Conservation (phyloP, 2,329 filamentous ascomycete genomes). For the Exophiala aquamarina region DNA sequence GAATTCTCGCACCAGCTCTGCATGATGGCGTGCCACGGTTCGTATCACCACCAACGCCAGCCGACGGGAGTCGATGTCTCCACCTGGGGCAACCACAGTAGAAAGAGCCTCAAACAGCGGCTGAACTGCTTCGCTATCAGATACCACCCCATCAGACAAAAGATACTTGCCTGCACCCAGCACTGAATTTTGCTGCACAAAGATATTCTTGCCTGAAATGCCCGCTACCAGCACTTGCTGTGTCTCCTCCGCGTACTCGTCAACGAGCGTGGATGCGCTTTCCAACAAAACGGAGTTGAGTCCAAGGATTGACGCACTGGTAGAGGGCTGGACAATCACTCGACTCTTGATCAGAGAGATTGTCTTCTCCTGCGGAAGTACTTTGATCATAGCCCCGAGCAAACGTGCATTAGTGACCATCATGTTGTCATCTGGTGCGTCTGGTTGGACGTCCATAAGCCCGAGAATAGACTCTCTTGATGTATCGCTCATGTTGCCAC, state of each 20-base stretch:
- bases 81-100: conserved; percentile 72
- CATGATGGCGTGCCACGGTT: conserved; percentile 76
- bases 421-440: conserved; percentile 71
- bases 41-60: conserved; percentile 84
- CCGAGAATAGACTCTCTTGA: conserved; percentile 83
- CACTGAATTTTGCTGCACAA: conserved; percentile 57
- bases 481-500: conserved; percentile 88
- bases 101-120: conserved; percentile 78
- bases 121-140: conserved; percentile 69
- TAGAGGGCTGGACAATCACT: conserved; percentile 75
- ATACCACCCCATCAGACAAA: conserved; percentile 35
- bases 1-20: conserved; percentile 71
- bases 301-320: conserved; percentile 75
- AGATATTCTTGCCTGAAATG: conserved; percentile 74
- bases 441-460: conserved; percentile 81
- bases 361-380: conserved; percentile 72
- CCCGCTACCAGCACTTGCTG: conserved; percentile 76
- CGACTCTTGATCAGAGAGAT: conserved; percentile 64
- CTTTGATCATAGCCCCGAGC: conserved; percentile 84
- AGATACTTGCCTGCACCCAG: conserved; percentile 27
- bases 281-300: conserved; percentile 88
- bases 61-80: conserved; percentile 78
- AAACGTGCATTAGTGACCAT: conserved; percentile 88
- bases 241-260: conserved; percentile 70
- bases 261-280: conserved; percentile 68